Evolutionary conservation across 495 filamentous ascomycete species (phyloP), one percentile per base, ranked within the genome.

Genomic region (Aspergillus olivimuriae): DNA sequence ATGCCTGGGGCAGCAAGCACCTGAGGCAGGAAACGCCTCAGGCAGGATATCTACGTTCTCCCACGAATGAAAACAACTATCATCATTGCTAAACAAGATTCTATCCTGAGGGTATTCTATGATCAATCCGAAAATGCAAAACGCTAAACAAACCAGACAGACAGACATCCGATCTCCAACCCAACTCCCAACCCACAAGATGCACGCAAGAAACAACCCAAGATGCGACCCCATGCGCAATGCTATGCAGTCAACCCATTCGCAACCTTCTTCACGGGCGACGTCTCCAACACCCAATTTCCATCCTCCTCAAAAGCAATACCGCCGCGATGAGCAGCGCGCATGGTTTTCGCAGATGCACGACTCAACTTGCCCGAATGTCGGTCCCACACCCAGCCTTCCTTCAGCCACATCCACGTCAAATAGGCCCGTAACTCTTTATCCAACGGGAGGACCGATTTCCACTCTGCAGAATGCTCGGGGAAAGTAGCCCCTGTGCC

Each of bases 351-450:
- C 12, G 73, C 74, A 30, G 69, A 57, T 3, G 86, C 75, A 34
- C 66, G 51, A 37, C 72, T 72, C 47, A 72, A 73, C 33, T 83
- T 69, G 0, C 88, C 89, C 1, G 84, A 87, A 40, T 69, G 53
- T 0, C 76, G 77, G 66, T 95, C 78, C 88, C 89, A 95, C 10
- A 75, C 66, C 74, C 80, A 87, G 1, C 90, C 91, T 48, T 94
- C 84, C 43, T 82, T 81, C 42, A 87, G 70, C 91, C 92, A 96
- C 74, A 87, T 82, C 91, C 91, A 96, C 2, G 83, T 68, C 53
- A 95, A 57, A 66, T 83, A 95, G 0, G 87, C 89, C 15, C 87
- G 72, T 28, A 96, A 60, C 61, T 98, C 92, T 62, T 96, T 96
- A 57, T 98, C 92, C 34, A 70, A 59, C 0, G 92, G 90, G 20